Conservation (phyloP, 164 flowering plant genomes). For the Liquidambar formosana region DNA sequence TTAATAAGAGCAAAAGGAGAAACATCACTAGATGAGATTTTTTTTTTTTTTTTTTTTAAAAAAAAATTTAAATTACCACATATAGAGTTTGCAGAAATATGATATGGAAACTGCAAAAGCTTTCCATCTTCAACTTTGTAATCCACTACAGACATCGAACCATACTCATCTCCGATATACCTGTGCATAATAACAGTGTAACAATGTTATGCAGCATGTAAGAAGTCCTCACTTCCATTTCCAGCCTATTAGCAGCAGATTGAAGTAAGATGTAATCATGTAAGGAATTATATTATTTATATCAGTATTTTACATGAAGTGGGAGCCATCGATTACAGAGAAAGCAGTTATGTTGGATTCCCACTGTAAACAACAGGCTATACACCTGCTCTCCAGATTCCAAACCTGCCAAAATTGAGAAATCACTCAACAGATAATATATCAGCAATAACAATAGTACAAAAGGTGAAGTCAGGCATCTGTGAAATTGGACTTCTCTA, state of each 20-base stretch:
- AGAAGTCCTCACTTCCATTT: neutral
- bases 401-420: slow-evolving; percentile 58
- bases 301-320: slow-evolving; percentile 59
- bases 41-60: too few species aligned
- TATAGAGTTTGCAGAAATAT: slow-evolving; percentile 47
- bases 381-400: slow-evolving; percentile 64
- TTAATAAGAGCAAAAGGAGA: neutral
- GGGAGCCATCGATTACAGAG: slow-evolving; percentile 63
- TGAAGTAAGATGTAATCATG: slow-evolving; percentile 5
- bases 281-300: neutral
- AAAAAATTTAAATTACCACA: slow-evolving; percentile 38
- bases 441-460: neutral
- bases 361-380: slow-evolving; percentile 62
- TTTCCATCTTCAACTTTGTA: slow-evolving; percentile 52
- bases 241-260: neutral
- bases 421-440: neutral
- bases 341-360: slow-evolving; percentile 82
- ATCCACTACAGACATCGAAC: slow-evolving; percentile 65
- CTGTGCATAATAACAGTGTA: slow-evolving; percentile 34
- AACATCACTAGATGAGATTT: neutral
- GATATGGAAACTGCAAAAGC: slow-evolving; percentile 61
- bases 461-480: neutral
- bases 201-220: slow-evolving; percentile 9
- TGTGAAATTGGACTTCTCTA: neutral
- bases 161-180: slow-evolving; percentile 84